Conservation (phyloP, 2,329 filamentous ascomycete genomes). For the Aaosphaeria arxii region DNA sequence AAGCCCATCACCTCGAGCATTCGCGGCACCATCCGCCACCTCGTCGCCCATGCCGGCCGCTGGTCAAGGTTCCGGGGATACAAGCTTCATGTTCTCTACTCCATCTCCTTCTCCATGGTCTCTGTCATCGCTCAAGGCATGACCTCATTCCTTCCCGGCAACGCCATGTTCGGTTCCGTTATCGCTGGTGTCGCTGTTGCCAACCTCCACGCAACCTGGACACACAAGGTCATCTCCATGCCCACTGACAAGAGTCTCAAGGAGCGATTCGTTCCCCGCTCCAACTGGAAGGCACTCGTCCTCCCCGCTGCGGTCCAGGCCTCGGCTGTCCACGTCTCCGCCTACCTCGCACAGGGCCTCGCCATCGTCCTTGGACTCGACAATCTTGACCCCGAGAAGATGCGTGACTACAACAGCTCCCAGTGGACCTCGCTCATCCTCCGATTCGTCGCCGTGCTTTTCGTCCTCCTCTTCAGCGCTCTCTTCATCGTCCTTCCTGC, state of each 20-base stretch:
- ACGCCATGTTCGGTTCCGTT: constrained; percentile 53
- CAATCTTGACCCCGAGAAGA: constrained; percentile 29
- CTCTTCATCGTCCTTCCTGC: constrained; percentile 75
- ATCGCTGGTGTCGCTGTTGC: constrained; percentile 61
- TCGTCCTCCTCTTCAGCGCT: constrained; percentile 48
- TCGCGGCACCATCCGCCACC: constrained; percentile 56
- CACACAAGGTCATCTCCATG: constrained; percentile 78
- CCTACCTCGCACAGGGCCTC: constrained; percentile 49
- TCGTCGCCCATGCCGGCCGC: constrained; percentile 63
- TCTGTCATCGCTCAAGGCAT: constrained; percentile 45
- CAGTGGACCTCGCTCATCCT: constrained; percentile 28
- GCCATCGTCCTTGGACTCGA: constrained; percentile 35
- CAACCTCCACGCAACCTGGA: constrained; percentile 74
- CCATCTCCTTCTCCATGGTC: constrained; percentile 33
- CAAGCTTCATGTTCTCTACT: constrained; percentile 42
- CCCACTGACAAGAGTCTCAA: constrained; percentile 59
- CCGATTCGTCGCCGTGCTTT: constrained; percentile 43
- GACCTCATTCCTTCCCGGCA: constrained; percentile 41
- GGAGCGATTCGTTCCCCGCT: constrained; percentile 65
- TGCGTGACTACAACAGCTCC: constrained; percentile 30
- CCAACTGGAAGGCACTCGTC: constrained; percentile 66
- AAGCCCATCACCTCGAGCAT: constrained; percentile 62
- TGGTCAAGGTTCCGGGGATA: constrained; percentile 69
- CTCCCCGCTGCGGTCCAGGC: constrained; percentile 65
- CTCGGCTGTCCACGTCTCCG: constrained; percentile 54